Evolutionary conservation across 2,329 filamentous ascomycete species (phyloP).

Genomic region (Fusarium oxysporum): DNA sequence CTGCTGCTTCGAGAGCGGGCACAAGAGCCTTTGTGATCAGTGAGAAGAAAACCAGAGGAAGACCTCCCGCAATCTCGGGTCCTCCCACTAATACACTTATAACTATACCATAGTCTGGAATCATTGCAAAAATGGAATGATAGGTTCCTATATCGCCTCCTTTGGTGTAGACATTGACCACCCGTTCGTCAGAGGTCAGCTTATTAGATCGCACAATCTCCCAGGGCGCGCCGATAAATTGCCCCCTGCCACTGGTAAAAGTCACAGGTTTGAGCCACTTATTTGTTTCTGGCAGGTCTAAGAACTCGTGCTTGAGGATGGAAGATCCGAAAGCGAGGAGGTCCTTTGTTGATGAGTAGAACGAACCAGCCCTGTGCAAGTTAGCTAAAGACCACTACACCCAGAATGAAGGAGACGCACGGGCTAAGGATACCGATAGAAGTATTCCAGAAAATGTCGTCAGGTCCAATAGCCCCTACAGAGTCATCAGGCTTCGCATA

Average conservation of each 20-base stretch:
- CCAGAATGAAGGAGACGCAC: neutral
- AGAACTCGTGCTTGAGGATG: constrained; percentile 1
- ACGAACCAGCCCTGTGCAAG: constrained; percentile 5
- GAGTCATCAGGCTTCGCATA: constrained; percentile 15
- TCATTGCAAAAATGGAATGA: constrained; percentile 1
- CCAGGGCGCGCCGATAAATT: constrained; percentile 5
- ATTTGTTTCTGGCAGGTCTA: neutral
- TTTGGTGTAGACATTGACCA: constrained; percentile 17
- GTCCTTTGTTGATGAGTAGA: constrained; percentile 16
- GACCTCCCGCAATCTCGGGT: neutral
- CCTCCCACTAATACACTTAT: neutral
- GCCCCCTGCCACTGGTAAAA: neutral
- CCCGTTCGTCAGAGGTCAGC: neutral
- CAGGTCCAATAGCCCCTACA: constrained; percentile 1
- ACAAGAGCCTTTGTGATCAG: constrained; percentile 1
- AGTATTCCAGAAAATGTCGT: constrained; percentile 5
- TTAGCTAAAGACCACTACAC: neutral
- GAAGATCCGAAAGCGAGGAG: constrained; percentile 12
- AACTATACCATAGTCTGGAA: constrained; percentile 13
- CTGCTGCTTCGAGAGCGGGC: neutral
- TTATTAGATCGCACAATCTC: constrained; percentile 22
- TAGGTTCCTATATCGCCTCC: constrained; percentile 6
- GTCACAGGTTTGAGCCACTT: constrained; percentile 13
- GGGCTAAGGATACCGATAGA: constrained; percentile 5
- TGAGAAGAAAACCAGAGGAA: constrained; percentile 1